Conservation (phyloP, 2,329 filamentous ascomycete species). For the Aspergillus nomiae region DNA sequence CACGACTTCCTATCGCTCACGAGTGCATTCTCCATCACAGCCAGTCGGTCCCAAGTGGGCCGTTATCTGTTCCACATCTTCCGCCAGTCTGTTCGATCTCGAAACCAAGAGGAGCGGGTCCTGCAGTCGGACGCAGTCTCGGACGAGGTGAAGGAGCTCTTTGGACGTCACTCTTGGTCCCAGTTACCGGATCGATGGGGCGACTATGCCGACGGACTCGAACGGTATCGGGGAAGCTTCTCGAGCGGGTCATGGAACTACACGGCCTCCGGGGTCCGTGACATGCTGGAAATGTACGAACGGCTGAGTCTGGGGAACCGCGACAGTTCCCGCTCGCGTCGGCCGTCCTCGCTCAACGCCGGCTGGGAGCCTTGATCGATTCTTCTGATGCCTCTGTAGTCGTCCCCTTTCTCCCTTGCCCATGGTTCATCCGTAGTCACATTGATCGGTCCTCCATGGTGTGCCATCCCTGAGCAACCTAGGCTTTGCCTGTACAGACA, state of each 20-base stretch:
- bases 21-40: conserved; percentile 31
- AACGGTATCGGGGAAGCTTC: conserved; percentile 30
- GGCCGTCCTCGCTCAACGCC: not conserved
- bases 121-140: conserved; percentile 23
- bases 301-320: not conserved
- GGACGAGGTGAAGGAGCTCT: conserved; percentile 36
- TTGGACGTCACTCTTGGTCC: conserved; percentile 27
- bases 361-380: not conserved
- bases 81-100: conserved; percentile 24
- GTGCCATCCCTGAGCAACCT: not conserved
- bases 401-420: not conserved
- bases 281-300: conserved; percentile 1
- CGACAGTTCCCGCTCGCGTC: not conserved
- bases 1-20: conserved; percentile 37
- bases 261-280: not conserved
- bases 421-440: not conserved
- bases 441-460: not conserved
- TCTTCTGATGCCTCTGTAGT: not conserved
- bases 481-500: not conserved
- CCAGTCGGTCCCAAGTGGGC: conserved; percentile 26
- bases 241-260: not conserved
- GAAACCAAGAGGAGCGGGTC: conserved; percentile 32
- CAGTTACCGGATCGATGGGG: conserved; percentile 25
- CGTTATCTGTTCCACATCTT: conserved; percentile 29
- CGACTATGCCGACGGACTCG: conserved; percentile 35